These are phyloP conservation scores for Rhinocladiella mackenziei DNA, from an alignment of 2,329 filamentous ascomycete species.

Conservation along the genomic window DNA sequence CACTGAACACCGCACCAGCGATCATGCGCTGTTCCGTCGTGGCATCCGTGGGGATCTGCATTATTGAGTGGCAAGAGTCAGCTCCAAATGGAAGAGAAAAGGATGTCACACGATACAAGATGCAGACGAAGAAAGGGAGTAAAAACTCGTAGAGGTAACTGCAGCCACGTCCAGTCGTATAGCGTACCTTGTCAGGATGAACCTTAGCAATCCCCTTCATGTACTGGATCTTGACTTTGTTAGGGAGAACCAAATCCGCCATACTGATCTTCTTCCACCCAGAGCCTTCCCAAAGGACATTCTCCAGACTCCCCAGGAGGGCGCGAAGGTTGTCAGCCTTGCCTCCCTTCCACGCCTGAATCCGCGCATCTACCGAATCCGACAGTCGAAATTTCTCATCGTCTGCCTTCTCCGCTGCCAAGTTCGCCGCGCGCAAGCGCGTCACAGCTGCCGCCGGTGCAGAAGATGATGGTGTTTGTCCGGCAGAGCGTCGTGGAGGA, in stretches of 20 bases:
- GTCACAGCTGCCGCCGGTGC: slow-evolving; percentile 66
- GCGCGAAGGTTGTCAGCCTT: slow-evolving; percentile 91
- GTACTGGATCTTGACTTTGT: slow-evolving; percentile 94
- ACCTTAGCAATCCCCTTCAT: slow-evolving; percentile 99
- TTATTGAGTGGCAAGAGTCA: background rate
- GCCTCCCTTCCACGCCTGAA: slow-evolving; percentile 79
- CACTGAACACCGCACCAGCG: slow-evolving; percentile 60
- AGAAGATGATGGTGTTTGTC: slow-evolving; percentile 32
- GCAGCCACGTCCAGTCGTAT: too few species aligned
- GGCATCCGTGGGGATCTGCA: slow-evolving; percentile 59
- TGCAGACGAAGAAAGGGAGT: background rate
- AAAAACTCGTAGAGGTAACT: slow-evolving; percentile 2
- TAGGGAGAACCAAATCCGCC: slow-evolving; percentile 85
- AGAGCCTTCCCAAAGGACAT: slow-evolving; percentile 83
- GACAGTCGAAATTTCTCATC: slow-evolving; percentile 88
- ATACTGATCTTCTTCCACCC: slow-evolving; percentile 97
- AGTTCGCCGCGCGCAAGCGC: slow-evolving; percentile 75
- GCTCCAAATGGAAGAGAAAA: too few species aligned
- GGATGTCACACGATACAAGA: background rate
- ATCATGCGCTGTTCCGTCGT: slow-evolving; percentile 66
- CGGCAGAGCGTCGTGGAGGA: slow-evolving; percentile 60
- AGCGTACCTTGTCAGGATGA: slow-evolving; percentile 88
- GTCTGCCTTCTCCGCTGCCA: slow-evolving; percentile 78
- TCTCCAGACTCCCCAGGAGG: slow-evolving; percentile 78
- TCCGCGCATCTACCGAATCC: slow-evolving; percentile 76